Evolutionary conservation across 2,329 filamentous ascomycete genomes (phyloP).

Genomic region (Myriosclerotinia scirpicola): DNA sequence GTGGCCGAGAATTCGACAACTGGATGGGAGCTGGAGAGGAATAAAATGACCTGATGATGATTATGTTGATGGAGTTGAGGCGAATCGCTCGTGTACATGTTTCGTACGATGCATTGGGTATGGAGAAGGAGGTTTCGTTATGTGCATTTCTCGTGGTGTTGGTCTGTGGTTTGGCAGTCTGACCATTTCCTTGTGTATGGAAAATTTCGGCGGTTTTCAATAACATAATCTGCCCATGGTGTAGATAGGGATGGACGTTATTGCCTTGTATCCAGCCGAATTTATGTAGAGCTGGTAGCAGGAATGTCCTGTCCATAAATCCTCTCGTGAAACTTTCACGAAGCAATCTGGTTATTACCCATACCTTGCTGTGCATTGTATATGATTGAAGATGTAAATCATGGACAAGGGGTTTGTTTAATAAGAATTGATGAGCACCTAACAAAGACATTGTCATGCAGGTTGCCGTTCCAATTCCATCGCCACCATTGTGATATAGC

Average conservation of each 20-base stretch:
- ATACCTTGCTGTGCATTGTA: neutral
- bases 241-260: slow-evolving; percentile 18
- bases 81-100: slow-evolving; percentile 14
- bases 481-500: slow-evolving; percentile 1
- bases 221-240: slow-evolving; percentile 8
- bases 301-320: slow-evolving; percentile 4
- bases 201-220: neutral
- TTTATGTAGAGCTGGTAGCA: neutral
- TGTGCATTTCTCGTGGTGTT: slow-evolving; percentile 14
- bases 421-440: neutral
- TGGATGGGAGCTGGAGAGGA: slow-evolving; percentile 37
- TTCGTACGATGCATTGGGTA: slow-evolving; percentile 9
- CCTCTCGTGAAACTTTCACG: slow-evolving; percentile 5
- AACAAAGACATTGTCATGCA: slow-evolving; percentile 29
- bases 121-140: slow-evolving; percentile 18
- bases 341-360: neutral
- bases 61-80: slow-evolving; percentile 3
- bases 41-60: neutral
- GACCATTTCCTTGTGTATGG: slow-evolving; percentile 13
- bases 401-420: slow-evolving; percentile 13
- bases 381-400: neutral
- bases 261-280: slow-evolving; percentile 4
- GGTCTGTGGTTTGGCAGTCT: neutral
- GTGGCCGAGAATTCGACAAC: slow-evolving; percentile 39
- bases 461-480: slow-evolving; percentile 18